Base-by-base conservation (phyloP, 2,329 filamentous ascomycete species). In the Akanthomyces uredinophilus region DNA sequence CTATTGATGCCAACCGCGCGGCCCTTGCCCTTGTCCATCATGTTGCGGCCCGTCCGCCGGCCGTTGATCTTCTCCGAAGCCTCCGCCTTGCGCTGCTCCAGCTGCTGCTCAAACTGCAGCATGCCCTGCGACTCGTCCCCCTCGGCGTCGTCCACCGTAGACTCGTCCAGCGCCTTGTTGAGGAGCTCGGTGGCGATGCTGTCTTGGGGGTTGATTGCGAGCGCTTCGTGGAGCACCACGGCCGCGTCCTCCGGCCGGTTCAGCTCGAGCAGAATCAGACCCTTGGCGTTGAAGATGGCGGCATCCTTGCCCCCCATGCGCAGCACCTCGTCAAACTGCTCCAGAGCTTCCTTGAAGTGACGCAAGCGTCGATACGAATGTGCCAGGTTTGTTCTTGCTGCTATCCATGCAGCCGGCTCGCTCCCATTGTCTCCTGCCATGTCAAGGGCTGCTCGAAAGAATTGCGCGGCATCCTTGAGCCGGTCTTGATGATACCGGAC, bases 401-500 rank as follows among this genome's bases (percentile, higher is more conserved):
- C 86, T 3, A 96, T 79, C 87, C 91, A 96, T 1, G 94, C 90
- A 53, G 86, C 84, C 0, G 91, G 86, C 65, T 96, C 91, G 61
- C 91, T 89, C 65, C 92, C 88, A 65, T 96, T 92, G 43, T 94
- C 88, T 4, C 87, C 83, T 2, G 92, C 90, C 59, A 96, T 85
- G 53, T 83, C 79, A 20, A 99, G 83, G 0, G 95, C 91, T 64
- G 87, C 85, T 8, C 82, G 82, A 73, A 99, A 98, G 65, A 93
- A 85, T 35, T 86, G 82, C 11, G 91, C 86, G 0, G 95, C 92
- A 27, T 90, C 87, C 63, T 86, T 82, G 7, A 92, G 84, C 56
- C 90, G 85, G 67, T 91, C 87, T 72, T 97, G 92, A 72, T 98
- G 92, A 71, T 96, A 99, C 66, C 92, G 88, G n/a, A 97, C 92